Percentiles rank a stretch among this genome's conserved stretches.
phyloP scores from a whole-genome alignment of 768 basidiomycete genomes.

The Leucosporidium scottii region DNA sequence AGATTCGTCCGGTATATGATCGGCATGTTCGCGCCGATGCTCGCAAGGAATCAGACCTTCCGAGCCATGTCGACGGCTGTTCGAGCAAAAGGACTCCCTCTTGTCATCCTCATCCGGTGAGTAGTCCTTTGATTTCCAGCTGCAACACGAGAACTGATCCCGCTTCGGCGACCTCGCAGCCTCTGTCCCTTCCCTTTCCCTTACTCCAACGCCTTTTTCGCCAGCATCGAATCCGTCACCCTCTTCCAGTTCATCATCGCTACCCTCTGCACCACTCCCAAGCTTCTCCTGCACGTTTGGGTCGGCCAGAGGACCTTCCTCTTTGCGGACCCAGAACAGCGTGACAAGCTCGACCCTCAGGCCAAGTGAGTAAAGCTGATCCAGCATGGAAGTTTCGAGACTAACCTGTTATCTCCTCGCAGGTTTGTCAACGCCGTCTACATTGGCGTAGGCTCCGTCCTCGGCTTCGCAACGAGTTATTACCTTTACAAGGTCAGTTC shows the following conservation, averaged over 20 bases:
- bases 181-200: constrained; percentile 80
- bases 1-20: constrained; percentile 10
- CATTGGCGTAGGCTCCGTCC: constrained; percentile 54
- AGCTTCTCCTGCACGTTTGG: constrained; percentile 64
- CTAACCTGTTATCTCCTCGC: neutral
- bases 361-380: constrained; percentile 61
- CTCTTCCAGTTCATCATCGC: constrained; percentile 70
- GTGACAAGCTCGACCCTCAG: constrained; percentile 65
- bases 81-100: constrained; percentile 63
- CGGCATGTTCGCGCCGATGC: constrained; percentile 14
- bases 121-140: neutral
- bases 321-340: constrained; percentile 61
- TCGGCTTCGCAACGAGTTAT: constrained; percentile 61
- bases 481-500: constrained; percentile 40
- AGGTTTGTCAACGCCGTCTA: constrained; percentile 50
- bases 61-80: constrained; percentile 23
- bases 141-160: neutral
- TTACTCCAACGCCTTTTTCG: constrained; percentile 63
- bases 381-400: constrained; percentile 39
- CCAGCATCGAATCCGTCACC: constrained; percentile 65
- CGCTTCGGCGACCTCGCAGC: constrained; percentile 35
- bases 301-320: constrained; percentile 67
- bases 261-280: constrained; percentile 49
- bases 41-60: constrained; percentile 18
- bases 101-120: constrained; percentile 63